Base-by-base conservation (phyloP, 192 early-diverging fungal genomes). In the Glomus cerebriforme region DNA sequence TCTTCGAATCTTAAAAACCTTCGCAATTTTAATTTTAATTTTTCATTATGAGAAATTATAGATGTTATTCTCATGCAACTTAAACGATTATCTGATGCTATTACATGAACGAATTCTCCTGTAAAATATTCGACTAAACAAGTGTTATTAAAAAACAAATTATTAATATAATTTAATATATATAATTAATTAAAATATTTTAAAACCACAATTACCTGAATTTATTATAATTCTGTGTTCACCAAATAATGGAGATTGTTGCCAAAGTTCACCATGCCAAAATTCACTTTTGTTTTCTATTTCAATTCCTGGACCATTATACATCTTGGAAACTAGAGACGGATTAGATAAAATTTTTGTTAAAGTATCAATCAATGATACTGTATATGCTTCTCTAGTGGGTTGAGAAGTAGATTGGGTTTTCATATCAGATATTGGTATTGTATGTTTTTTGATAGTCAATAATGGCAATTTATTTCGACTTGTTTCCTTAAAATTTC, bases 201-300 rank as follows among this genome's bases (percentile, higher is more conserved):
- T 71, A 17, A 24, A 71, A 26, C 3, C 22, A 15, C 1, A 31
- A 9, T 35, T 47, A 43, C 37, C 35, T 22, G 10, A 7, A 13
- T 35, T 71, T n/a, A 71, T 47, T n/a, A 12, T 26, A 26, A 71
- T 47, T 3, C 6, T 31, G 9, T n/a, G 7, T 10, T 71, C n/a
- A 1, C 68, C 37, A 71, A 39, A 71, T 43, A 71, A 10, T 5
- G 68, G 35, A 71, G 68, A 71, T 26, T 26, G 24, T 49, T 71
- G 19, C 68, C 68, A 71, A 4, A 71, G 15, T 15, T 71, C 35
- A 15, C 68, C 68, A 71, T 71, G 68, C 45, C 68, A 71, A 26
- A 71, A 71, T 71, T 71, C 68, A 26, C 7, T 26, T 49, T 39
- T 71, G 22, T 71, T 35, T 43, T 71, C 17, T 7, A 22, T 26